Conservation (phyloP, 2,329 filamentous ascomycete species). For the Pyricularia sp. region DNA sequence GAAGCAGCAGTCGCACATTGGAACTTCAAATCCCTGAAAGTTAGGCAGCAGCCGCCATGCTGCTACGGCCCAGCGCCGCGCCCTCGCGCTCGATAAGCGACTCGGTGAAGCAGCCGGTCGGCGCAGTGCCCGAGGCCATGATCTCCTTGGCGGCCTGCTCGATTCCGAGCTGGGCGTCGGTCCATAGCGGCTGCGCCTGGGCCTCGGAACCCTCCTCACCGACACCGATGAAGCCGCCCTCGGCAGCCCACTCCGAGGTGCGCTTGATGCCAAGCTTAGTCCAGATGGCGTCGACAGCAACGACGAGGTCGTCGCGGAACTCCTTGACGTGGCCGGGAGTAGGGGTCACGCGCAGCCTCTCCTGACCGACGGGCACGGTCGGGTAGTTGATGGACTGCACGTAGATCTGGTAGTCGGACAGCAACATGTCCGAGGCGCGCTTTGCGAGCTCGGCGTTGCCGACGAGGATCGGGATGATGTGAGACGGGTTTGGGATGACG, state of each 20-base stretch:
- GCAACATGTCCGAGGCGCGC: conserved; percentile 81
- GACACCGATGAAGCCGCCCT: conserved; percentile 92
- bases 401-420: conserved; percentile 87
- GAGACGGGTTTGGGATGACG: conserved; percentile 94
- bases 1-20: not conserved
- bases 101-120: conserved; percentile 40
- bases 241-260: conserved; percentile 81
- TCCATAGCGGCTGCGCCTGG: conserved; percentile 74
- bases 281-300: conserved; percentile 84
- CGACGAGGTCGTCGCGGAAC: conserved; percentile 76
- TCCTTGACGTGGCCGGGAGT: conserved; percentile 85
- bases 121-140: conserved; percentile 29
- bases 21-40: not conserved
- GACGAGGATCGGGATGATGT: conserved; percentile 90
- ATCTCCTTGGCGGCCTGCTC: conserved; percentile 56
- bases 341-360: conserved; percentile 89
- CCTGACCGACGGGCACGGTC: conserved; percentile 95
- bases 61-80: not conserved
- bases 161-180: conserved; percentile 76
- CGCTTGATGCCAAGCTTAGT: conserved; percentile 80
- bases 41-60: conserved; percentile 1
- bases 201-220: conserved; percentile 55
- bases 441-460: conserved; percentile 91
- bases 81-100: conserved; percentile 47
- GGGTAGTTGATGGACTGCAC: conserved; percentile 99